A percentile compares a stretch with the other conserved stretches of the same genome.
phyloP scores from a whole-genome alignment of 352 stramenopile species.

The Aphanomyces stellatus region DNA sequence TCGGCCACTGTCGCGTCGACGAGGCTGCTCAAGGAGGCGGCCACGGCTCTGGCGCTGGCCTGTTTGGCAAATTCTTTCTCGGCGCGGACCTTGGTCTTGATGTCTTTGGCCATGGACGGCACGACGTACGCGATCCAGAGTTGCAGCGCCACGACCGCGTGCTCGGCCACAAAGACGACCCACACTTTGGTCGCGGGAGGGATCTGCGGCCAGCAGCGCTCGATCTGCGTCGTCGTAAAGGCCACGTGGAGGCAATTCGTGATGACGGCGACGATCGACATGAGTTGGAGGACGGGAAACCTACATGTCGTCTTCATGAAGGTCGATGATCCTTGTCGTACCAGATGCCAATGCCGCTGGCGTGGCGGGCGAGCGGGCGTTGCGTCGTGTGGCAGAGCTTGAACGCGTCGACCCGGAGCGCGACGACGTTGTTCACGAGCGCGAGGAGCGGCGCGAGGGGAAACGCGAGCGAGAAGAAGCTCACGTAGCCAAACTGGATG shows the following conservation, averaged over 20 bases:
- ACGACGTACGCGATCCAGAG: slow-evolving; percentile 54
- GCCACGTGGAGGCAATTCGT: slow-evolving; percentile 94
- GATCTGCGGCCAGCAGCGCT: slow-evolving; percentile 34
- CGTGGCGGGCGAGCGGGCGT: slow-evolving; percentile 86
- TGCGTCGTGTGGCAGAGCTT: slow-evolving; percentile 91
- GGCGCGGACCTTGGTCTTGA: slow-evolving; percentile 36
- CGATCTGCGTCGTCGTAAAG: slow-evolving; percentile 64
- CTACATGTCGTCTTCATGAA: slow-evolving; percentile 12
- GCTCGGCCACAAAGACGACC: slow-evolving; percentile 69
- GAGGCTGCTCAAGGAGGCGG: slow-evolving; percentile 21
- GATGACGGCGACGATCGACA: slow-evolving; percentile 91
- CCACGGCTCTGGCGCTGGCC: slow-evolving; percentile 58
- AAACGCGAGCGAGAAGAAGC: slow-evolving; percentile 92
- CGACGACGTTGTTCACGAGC: slow-evolving; percentile 89
- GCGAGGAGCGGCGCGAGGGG: slow-evolving; percentile 91
- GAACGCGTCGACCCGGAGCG: slow-evolving; percentile 91
- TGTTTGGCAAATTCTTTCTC: slow-evolving; percentile 60
- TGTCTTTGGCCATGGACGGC: slow-evolving; percentile 41
- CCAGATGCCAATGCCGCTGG: slow-evolving; percentile 87
- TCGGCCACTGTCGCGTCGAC: background rate
- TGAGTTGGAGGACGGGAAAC: slow-evolving; percentile 90
- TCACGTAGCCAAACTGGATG: slow-evolving; percentile 94
- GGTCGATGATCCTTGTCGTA: background rate
- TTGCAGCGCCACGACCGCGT: slow-evolving; percentile 52
- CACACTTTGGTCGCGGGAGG: slow-evolving; percentile 48